These are phyloP conservation scores for Przewalskia tangutica DNA, from an alignment of 257 asterid genomes.

Conservation along the genomic window DNA sequence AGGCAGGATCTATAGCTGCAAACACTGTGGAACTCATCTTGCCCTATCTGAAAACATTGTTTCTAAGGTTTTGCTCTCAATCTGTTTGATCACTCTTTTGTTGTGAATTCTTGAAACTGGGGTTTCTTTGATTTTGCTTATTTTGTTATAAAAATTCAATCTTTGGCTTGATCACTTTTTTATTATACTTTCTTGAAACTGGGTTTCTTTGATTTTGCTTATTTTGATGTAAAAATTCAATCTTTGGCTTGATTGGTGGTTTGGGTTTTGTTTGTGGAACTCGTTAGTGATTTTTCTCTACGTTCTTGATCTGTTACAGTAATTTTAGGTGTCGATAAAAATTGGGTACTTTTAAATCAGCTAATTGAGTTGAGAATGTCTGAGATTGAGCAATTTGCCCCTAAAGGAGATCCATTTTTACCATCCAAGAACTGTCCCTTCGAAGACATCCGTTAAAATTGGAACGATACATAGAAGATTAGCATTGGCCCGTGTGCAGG, in stretches of 20 bases:
- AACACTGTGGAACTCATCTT: constrained; percentile 17
- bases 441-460: no score
- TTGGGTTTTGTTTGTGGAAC: background rate
- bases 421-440: background rate
- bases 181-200: background rate
- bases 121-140: background rate
- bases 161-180: background rate
- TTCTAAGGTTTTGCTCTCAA: constrained; percentile 9
- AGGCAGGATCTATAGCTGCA: constrained; percentile 14
- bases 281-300: background rate
- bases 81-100: background rate
- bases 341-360: background rate
- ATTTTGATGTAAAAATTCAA: background rate
- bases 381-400: background rate
- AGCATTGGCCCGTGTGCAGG: no score
- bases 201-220: background rate
- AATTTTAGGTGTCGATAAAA: background rate
- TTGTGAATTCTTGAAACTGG: background rate
- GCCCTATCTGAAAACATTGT: constrained; percentile 10
- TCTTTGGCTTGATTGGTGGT: background rate
- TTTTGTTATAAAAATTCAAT: background rate
- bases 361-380: background rate
- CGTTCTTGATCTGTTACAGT: background rate
- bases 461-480: no score
- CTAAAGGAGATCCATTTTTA: background rate